Conservation (phyloP, 2,329 filamentous ascomycete species). For the Sporothrix luriei region DNA sequence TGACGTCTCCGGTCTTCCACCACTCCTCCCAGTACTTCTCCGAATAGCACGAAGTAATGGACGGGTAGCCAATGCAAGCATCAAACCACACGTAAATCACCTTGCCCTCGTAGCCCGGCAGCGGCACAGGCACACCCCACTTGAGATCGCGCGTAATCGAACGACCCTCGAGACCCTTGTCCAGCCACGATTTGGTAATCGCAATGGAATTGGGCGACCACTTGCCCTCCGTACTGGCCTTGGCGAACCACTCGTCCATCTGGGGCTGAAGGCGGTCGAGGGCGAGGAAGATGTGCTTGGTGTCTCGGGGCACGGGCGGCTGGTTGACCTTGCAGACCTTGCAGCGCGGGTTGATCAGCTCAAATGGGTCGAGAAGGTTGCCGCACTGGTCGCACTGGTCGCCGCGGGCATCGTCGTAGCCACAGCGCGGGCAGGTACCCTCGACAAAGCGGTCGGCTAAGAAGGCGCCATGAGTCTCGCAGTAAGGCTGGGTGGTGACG, state of each 20-base stretch:
- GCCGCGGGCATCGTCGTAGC: conserved; percentile 69
- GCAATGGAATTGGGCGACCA: conserved; percentile 76
- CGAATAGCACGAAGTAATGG: conserved; percentile 89
- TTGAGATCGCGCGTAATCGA: conserved; percentile 91
- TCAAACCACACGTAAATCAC: conserved; percentile 75
- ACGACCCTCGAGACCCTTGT: conserved; percentile 79
- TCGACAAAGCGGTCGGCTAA: conserved; percentile 83
- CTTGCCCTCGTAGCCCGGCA: conserved; percentile 59
- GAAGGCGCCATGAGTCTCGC: conserved; percentile 68
- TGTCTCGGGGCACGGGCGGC: conserved; percentile 77
- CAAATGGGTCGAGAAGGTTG: conserved; percentile 69
- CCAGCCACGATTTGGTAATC: conserved; percentile 80
- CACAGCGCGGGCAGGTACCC: conserved; percentile 73
- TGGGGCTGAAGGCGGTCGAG: conserved; percentile 79
- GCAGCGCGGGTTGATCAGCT: conserved; percentile 81
- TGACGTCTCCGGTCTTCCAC: conserved; percentile 89
- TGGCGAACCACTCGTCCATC: conserved; percentile 75
- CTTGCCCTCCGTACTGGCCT: conserved; percentile 70
- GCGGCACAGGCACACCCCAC: conserved; percentile 71
- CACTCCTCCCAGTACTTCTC: conserved; percentile 75
- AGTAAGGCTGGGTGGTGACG: conserved; percentile 87
- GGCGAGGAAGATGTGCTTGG: conserved; percentile 88
- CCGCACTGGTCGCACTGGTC: conserved; percentile 70
- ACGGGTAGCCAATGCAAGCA: conserved; percentile 97
- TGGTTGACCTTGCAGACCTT: conserved; percentile 93